Percentiles rank a stretch among this genome's conserved stretches.
These are phyloP conservation scores for Salix udensis DNA, from an alignment of 345 rosid genomes.

Conservation along the genomic window DNA sequence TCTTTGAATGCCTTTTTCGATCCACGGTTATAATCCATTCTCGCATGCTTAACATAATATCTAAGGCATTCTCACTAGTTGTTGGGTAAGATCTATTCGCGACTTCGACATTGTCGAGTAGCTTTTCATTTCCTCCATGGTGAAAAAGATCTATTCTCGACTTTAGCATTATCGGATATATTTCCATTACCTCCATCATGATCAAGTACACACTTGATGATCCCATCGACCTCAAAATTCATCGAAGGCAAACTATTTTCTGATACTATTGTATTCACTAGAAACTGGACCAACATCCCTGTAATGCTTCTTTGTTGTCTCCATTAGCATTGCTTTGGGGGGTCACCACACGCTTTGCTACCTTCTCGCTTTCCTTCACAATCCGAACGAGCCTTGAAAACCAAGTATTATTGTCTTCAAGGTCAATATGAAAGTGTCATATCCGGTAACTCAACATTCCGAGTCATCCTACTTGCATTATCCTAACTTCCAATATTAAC, in stretches of 20 bases:
- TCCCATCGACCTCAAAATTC: neutral
- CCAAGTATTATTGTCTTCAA: neutral
- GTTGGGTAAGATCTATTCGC: no score
- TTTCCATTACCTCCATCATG: no score
- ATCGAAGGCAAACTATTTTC: neutral
- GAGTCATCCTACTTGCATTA: neutral
- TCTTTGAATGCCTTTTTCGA: no score
- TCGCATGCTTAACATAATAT: no score
- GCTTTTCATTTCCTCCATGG: no score
- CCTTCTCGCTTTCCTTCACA: neutral
- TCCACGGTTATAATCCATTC: no score
- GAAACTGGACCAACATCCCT: neutral
- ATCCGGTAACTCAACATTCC: neutral
- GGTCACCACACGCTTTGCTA: neutral
- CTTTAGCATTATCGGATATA: no score
- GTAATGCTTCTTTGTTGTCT: constrained; percentile 1
- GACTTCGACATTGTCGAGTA: no score
- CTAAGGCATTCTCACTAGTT: no score
- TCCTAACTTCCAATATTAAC: neutral
- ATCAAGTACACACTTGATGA: no score
- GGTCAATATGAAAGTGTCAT: neutral
- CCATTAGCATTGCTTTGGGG: neutral
- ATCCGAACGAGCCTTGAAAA: neutral
- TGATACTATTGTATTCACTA: neutral
- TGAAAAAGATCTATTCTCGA: no score